These are phyloP conservation scores for Cytauxzoon felis DNA, from an alignment of 169 alveolate genomes.

Conservation along the genomic window DNA sequence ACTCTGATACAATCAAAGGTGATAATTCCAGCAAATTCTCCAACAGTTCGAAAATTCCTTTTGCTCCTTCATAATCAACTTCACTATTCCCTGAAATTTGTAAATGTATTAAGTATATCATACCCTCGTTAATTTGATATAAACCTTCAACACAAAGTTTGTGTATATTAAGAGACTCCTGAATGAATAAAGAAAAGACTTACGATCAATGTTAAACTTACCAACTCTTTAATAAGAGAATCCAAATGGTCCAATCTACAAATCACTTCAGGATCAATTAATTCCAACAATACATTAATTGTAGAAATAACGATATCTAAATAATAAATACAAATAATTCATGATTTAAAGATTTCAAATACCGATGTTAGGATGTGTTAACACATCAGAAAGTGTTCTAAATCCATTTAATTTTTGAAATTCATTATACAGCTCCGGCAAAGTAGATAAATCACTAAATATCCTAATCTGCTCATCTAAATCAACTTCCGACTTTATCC, in stretches of 20 bases:
- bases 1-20: slow-evolving; percentile 9
- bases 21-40: slow-evolving; percentile 58
- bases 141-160: slow-evolving; percentile 4
- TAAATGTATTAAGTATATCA: not conserved
- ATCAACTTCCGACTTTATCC: slow-evolving; percentile 74
- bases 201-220: not conserved
- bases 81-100: slow-evolving; percentile 38
- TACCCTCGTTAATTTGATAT: slow-evolving; percentile 63
- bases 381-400: slow-evolving; percentile 34
- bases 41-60: slow-evolving; percentile 53
- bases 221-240: slow-evolving; percentile 19
- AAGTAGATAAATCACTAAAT: slow-evolving; percentile 57
- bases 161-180: slow-evolving; percentile 21
- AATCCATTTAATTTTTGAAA: slow-evolving; percentile 57
- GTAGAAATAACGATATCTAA: slow-evolving; percentile 65
- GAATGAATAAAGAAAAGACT: slow-evolving; percentile 1
- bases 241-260: slow-evolving; percentile 36
- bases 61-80: slow-evolving; percentile 66
- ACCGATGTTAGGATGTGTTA: slow-evolving; percentile 66
- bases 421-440: slow-evolving; percentile 43
- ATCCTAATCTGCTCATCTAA: slow-evolving; percentile 69
- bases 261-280: slow-evolving; percentile 68
- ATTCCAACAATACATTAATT: slow-evolving; percentile 56
- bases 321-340: not conserved
- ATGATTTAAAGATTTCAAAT: not conserved